phyloP scores from a whole-genome alignment of 345 rosid species.

The Salix udensis region DNA sequence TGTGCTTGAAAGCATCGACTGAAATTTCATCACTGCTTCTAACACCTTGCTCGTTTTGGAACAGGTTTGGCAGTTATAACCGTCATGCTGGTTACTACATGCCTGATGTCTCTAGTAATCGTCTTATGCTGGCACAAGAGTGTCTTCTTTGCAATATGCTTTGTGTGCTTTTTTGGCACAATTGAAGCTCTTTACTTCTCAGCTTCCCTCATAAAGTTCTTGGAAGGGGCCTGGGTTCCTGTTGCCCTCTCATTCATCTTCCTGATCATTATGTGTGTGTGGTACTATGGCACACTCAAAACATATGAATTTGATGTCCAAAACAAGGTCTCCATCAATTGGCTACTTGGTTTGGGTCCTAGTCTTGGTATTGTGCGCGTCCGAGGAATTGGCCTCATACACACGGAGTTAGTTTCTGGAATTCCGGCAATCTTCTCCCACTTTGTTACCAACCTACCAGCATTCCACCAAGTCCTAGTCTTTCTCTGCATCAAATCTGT shows the following conservation, averaged over 20 bases:
- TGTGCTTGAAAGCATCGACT: neutral
- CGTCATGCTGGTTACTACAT: slow-evolving; percentile 96
- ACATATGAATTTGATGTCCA: slow-evolving; percentile 84
- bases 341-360: slow-evolving; percentile 80
- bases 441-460: slow-evolving; percentile 94
- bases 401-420: slow-evolving; percentile 91
- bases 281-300: slow-evolving; percentile 87
- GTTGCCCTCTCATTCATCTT: slow-evolving; percentile 75
- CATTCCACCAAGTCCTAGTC: slow-evolving; percentile 87
- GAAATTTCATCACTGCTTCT: neutral
- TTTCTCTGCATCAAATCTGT: slow-evolving; percentile 95
- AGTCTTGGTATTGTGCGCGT: slow-evolving; percentile 87
- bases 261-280: slow-evolving; percentile 71
- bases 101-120: slow-evolving; percentile 90
- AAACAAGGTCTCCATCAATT: slow-evolving; percentile 87
- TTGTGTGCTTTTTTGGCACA: slow-evolving; percentile 73
- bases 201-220: slow-evolving; percentile 85
- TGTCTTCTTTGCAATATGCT: slow-evolving; percentile 58
- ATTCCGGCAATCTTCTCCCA: slow-evolving; percentile 97
- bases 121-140: slow-evolving; percentile 92
- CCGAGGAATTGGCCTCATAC: slow-evolving; percentile 80
- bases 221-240: slow-evolving; percentile 98
- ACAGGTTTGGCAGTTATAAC: slow-evolving; percentile 98
- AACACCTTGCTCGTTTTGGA: slow-evolving; percentile 5
- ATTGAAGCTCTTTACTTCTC: slow-evolving; percentile 93